Base-by-base conservation (phyloP, 2,329 filamentous ascomycete genomes). In the Monilinia fructigena region DNA sequence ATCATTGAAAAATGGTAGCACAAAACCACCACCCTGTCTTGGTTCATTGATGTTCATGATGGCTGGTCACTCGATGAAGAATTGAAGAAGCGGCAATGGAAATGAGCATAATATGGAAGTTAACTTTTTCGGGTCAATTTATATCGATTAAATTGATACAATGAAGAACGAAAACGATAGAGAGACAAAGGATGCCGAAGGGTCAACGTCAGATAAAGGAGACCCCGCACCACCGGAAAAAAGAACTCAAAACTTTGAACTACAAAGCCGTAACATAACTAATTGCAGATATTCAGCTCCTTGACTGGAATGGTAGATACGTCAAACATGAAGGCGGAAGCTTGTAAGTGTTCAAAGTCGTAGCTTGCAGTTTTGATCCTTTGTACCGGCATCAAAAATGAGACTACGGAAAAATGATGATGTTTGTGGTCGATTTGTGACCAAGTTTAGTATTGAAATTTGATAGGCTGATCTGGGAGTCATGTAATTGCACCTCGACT, bases 41-140 rank as follows among this genome's bases (percentile, higher is more conserved):
- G 70, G 68, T 38, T 70, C 67, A 50, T 74, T 72, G 61, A 73
- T 73, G 65, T 73, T 74, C 71, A 74, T 73, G 16, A 55, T 48
- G 40, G 42, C 23, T 48, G 18, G 20, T 52, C 12, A 54, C n/a
- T 59, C 73, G 72, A 56, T 31, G 42, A 35, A 4, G 63, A 53
- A 52, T 26, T 26, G n/a, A n/a, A 48, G 16, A 23, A 40, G 31
- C 5, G 31, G 42, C 14, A 28, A 26, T 40, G 23, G 6, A 14
- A 12, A 14, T 28, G 1, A 18, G 31, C 6, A 59, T 10, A 40
- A 16, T 7, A 28, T 48, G 35, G 23, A 8, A n/a, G 38, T 31
- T 20, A 53, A 52, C 1, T 35, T 35, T 35, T 35, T 35, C 7
- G 31, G 48, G 40, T 38, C 14, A 31, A 55, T 42, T 55, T 48